A percentile compares a stretch with the other conserved stretches of the same genome.
Conservation (phyloP, 75 land plant genomes). For the Sequoia sempervirens region DNA sequence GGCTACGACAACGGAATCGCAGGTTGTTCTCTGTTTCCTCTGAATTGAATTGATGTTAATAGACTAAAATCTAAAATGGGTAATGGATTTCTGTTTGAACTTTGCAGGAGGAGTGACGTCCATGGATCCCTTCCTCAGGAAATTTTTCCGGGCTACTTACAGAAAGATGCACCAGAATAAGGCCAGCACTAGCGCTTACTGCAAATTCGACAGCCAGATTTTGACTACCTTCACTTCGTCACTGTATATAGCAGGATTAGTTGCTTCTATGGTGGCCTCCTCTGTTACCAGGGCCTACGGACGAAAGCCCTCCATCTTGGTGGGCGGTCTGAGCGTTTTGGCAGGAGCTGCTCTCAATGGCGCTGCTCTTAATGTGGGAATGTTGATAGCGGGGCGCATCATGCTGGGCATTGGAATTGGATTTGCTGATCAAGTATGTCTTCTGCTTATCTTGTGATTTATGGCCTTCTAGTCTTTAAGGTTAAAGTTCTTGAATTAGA, state of each 20-base stretch:
- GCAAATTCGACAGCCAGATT: slow-evolving; percentile 3
- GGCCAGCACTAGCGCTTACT: neutral
- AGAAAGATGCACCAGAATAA: neutral
- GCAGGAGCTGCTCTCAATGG: slow-evolving; percentile 28
- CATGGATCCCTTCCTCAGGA: slow-evolving; percentile 13
- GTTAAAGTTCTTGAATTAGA: too few relatives aligned
- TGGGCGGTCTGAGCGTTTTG: slow-evolving; percentile 25
- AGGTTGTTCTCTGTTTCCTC: neutral
- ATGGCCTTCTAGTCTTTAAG: too few relatives aligned
- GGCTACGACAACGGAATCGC: slow-evolving; percentile 28
- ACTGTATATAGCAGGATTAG: slow-evolving; percentile 11
- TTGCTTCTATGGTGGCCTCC: slow-evolving; percentile 9
- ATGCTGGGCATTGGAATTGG: slow-evolving; percentile 37
- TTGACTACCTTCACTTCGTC: slow-evolving; percentile 13
- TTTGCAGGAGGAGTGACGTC: slow-evolving; percentile 19
- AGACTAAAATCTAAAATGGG: too few relatives aligned
- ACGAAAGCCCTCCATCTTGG: slow-evolving; percentile 2
- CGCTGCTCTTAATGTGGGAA: slow-evolving; percentile 22
- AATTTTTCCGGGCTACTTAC: slow-evolving; percentile 13
- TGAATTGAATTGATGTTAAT: neutral
- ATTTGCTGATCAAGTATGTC: slow-evolving; percentile 27
- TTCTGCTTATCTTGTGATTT: neutral
- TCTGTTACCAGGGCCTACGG: neutral
- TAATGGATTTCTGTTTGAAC: too few relatives aligned
- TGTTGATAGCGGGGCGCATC: slow-evolving; percentile 37